These are phyloP conservation scores for Wickerhamomyces bisporus DNA, from an alignment of 805 yeast genomes.

Conservation along the genomic window DNA sequence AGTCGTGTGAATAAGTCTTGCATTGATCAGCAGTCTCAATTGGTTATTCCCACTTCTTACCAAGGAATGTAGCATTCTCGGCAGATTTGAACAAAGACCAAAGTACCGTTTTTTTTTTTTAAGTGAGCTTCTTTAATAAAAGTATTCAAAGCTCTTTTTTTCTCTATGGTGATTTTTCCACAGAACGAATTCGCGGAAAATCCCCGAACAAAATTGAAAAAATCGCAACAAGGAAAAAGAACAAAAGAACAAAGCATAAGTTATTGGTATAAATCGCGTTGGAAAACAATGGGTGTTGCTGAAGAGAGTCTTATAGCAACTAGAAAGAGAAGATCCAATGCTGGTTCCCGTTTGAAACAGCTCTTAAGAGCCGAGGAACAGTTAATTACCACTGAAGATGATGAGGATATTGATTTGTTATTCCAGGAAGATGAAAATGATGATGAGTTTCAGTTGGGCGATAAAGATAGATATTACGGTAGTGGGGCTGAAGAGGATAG, in stretches of 20 bases:
- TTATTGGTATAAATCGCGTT: too few species aligned
- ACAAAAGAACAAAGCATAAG: not conserved
- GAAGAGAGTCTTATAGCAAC: conserved; percentile 63
- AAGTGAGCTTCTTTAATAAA: too few species aligned
- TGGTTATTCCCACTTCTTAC: too few species aligned
- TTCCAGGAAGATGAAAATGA: conserved; percentile 63
- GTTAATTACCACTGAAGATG: conserved; percentile 52
- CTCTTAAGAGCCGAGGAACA: conserved; percentile 64
- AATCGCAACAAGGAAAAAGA: not conserved
- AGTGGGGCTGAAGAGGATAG: conserved; percentile 28
- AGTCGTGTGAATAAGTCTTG: not conserved
- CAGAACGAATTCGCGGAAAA: too few species aligned
- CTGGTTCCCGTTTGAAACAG: conserved; percentile 77
- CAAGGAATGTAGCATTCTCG: not conserved
- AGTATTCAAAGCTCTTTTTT: too few species aligned
- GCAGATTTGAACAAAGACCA: too few species aligned
- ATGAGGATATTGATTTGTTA: conserved; percentile 65
- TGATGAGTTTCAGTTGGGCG: conserved; percentile 35
- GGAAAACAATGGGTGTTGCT: conserved; percentile 5
- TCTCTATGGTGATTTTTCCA: too few species aligned
- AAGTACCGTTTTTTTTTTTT: too few species aligned
- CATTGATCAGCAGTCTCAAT: not conserved
- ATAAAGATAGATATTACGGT: conserved; percentile 17
- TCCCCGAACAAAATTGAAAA: too few species aligned
- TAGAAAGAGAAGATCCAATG: conserved; percentile 76